phyloP scores from a whole-genome alignment of 1,139 yeast genomes.

The Maudiozyma humilis region DNA sequence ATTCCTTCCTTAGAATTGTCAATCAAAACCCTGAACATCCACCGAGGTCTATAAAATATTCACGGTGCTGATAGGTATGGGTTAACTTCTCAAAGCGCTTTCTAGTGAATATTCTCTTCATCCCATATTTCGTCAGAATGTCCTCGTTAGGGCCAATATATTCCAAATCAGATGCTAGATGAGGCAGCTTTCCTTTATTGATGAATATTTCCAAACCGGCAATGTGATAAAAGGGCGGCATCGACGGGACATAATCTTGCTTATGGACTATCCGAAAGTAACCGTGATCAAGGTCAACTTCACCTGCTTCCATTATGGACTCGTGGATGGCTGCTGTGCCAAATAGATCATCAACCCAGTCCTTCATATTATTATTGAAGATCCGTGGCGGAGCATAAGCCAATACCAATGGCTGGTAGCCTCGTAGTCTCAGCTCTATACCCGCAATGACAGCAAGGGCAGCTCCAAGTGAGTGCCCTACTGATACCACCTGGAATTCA shows the following conservation, averaged over 20 bases:
- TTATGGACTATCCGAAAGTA: slow-evolving; percentile 47
- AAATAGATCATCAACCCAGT: slow-evolving; percentile 47
- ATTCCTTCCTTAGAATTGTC: background rate
- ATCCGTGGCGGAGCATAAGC: slow-evolving; percentile 57
- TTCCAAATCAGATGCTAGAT: slow-evolving; percentile 34
- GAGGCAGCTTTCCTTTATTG: slow-evolving; percentile 40
- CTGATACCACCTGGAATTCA: slow-evolving; percentile 42
- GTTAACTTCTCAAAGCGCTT: slow-evolving; percentile 18
- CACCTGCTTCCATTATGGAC: slow-evolving; percentile 11
- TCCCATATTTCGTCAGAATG: slow-evolving; percentile 3
- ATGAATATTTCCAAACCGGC: slow-evolving; percentile 47
- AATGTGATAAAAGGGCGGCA: slow-evolving; percentile 47
- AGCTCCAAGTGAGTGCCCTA: slow-evolving; percentile 72
- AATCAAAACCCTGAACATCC: slow-evolving; percentile 23
- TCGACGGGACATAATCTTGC: slow-evolving; percentile 48
- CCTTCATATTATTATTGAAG: slow-evolving; percentile 45
- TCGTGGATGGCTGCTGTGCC: slow-evolving; percentile 31
- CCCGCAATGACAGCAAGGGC: slow-evolving; percentile 57
- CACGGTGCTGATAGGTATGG: slow-evolving; percentile 27
- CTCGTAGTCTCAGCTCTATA: slow-evolving; percentile 46
- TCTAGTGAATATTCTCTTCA: background rate
- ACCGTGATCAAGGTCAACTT: slow-evolving; percentile 24
- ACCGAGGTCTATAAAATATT: slow-evolving; percentile 23
- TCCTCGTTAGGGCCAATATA: slow-evolving; percentile 23
- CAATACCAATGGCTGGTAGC: slow-evolving; percentile 45